phyloP scores from a whole-genome alignment of 495 filamentous ascomycete genomes.

The Penicillium paxilli region DNA sequence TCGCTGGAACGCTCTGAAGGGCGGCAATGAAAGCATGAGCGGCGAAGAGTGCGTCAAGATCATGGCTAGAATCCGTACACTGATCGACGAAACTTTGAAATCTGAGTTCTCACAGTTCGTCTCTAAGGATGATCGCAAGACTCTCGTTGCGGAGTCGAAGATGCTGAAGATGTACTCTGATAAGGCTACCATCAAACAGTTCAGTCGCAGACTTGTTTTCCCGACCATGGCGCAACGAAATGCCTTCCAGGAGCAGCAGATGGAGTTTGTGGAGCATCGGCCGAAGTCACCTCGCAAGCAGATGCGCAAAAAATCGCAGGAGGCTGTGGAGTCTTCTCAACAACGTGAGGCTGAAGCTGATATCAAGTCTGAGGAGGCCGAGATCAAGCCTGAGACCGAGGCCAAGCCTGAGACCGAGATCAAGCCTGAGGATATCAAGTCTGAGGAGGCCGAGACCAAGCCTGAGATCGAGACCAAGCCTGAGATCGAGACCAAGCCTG shows the following conservation, averaged over 20 bases:
- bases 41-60: conserved; percentile 18
- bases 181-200: conserved; percentile 12
- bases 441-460: neutral
- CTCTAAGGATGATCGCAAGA: conserved; percentile 26
- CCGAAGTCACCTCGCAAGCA: neutral
- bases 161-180: conserved; percentile 37
- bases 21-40: conserved; percentile 6
- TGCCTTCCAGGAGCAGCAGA: conserved; percentile 13
- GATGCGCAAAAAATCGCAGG: neutral
- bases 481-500: neutral
- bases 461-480: neutral
- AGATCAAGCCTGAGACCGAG: neutral
- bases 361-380: too few relatives aligned
- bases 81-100: conserved; percentile 35
- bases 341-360: neutral
- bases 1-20: conserved; percentile 10
- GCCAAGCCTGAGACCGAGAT: neutral
- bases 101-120: conserved; percentile 20
- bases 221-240: conserved; percentile 25
- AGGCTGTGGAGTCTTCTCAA: neutral
- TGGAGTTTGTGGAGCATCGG: neutral
- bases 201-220: conserved; percentile 9
- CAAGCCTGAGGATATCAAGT: neutral
- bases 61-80: conserved; percentile 23
- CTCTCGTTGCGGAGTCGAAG: conserved; percentile 21